These are phyloP conservation scores for Triadica sebifera DNA, from an alignment of 345 rosid genomes.

Conservation along the genomic window DNA sequence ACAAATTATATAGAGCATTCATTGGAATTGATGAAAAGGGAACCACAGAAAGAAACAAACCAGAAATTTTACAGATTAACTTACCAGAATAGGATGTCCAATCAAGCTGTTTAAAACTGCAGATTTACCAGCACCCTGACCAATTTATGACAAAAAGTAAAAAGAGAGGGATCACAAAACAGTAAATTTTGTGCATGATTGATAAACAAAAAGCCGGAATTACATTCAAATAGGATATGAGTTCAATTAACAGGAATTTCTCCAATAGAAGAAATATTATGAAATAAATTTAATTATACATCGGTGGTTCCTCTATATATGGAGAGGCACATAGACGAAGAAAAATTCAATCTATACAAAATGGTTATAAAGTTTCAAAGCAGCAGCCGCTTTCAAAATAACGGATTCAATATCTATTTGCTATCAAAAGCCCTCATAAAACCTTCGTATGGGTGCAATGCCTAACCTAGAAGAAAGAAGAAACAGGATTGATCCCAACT, in stretches of 20 bases:
- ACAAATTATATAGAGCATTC: not conserved
- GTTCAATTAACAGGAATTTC: not conserved
- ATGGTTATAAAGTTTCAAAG: too few relatives aligned
- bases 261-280: not conserved
- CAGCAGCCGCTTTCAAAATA: not conserved
- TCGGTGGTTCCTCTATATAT: not conserved
- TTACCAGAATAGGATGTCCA: slow-evolving; percentile 95
- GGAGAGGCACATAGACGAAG: too few relatives aligned
- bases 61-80: slow-evolving; percentile 22
- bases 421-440: not conserved
- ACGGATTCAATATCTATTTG: not conserved
- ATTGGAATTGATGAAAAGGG: not conserved
- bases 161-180: not conserved
- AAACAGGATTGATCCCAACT: not conserved
- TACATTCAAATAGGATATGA: too few relatives aligned
- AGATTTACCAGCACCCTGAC: slow-evolving; percentile 98
- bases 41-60: not conserved
- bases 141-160: not conserved
- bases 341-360: too few relatives aligned
- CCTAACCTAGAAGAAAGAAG: not conserved
- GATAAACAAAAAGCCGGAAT: not conserved
- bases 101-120: slow-evolving; percentile 86
- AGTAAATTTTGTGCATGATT: too few relatives aligned
- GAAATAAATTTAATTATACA: not conserved
- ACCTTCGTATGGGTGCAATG: too few relatives aligned